Percentiles rank a stretch among this genome's conserved stretches.
Evolutionary conservation across 495 filamentous ascomycete species (phyloP).

Genomic region (Annulohypoxylon maeteangense): DNA sequence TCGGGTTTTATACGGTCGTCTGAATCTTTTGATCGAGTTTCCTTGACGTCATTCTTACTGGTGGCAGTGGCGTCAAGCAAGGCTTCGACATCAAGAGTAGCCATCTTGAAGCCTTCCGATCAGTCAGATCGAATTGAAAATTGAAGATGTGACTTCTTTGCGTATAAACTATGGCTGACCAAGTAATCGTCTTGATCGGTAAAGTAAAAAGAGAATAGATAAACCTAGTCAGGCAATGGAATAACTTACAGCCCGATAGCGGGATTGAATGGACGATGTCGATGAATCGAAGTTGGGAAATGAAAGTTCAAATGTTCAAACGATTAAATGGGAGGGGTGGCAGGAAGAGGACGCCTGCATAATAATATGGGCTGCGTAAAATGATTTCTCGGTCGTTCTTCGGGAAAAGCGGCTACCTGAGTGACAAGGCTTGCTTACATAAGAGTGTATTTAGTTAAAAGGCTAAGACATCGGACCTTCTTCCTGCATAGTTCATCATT

Average conservation of each 20-base stretch:
- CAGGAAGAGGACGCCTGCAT: slow-evolving; percentile 23
- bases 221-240: background rate
- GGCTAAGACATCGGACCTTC: too few relatives aligned
- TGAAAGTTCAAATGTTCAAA: slow-evolving; percentile 11
- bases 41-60: slow-evolving; percentile 61
- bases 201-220: background rate
- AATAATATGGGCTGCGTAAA: slow-evolving; percentile 39
- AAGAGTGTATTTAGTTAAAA: background rate
- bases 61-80: slow-evolving; percentile 89
- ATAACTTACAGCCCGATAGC: slow-evolving; percentile 14
- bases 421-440: background rate
- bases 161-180: background rate
- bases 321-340: slow-evolving; percentile 35
- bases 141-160: slow-evolving; percentile 1
- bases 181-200: background rate
- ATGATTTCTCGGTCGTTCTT: slow-evolving; percentile 13
- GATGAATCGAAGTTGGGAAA: slow-evolving; percentile 16
- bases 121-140: slow-evolving; percentile 9
- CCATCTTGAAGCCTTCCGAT: slow-evolving; percentile 67
- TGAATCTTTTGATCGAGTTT: slow-evolving; percentile 48
- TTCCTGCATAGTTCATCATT: background rate
- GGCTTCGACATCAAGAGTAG: slow-evolving; percentile 91
- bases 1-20: slow-evolving; percentile 46
- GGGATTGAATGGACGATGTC: slow-evolving; percentile 17
- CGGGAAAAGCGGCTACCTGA: slow-evolving; percentile 22